Conservation (phyloP, 2,329 filamentous ascomycete genomes). For the Ascochyta viciae-villosae region DNA sequence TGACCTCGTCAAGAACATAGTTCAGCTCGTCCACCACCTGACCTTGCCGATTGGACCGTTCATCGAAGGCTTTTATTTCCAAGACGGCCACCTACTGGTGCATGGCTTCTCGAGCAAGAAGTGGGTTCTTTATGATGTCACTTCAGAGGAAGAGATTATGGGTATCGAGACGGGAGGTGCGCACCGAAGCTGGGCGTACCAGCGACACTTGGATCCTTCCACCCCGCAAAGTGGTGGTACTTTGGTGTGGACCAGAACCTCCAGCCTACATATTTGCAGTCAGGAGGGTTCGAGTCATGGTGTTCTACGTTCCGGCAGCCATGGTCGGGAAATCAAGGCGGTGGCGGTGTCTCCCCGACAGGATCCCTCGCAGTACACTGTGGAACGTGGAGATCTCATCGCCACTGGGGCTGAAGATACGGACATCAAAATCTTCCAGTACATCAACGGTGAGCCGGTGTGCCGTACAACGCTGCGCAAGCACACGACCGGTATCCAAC, state of each 20-base stretch:
- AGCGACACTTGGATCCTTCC: conserved; percentile 21
- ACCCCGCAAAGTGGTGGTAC: conserved; percentile 49
- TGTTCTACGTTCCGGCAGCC: conserved; percentile 71
- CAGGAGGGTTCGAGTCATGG: conserved; percentile 52
- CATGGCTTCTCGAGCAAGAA: conserved; percentile 82
- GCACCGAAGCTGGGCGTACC: conserved; percentile 77
- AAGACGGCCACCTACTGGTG: conserved; percentile 64
- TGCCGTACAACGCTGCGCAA: conserved; percentile 73
- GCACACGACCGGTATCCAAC: conserved; percentile 85
- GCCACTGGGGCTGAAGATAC: conserved; percentile 77
- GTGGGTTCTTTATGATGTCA: conserved; percentile 84
- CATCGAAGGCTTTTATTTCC: conserved; percentile 75
- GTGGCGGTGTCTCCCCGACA: conserved; percentile 55
- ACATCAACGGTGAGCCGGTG: conserved; percentile 40
- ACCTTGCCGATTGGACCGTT: conserved; percentile 75
- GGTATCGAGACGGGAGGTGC: conserved; percentile 83
- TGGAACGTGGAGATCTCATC: conserved; percentile 52
- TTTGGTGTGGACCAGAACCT: conserved; percentile 79
- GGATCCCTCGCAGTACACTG: conserved; percentile 6
- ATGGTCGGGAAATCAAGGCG: conserved; percentile 85
- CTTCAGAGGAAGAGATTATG: conserved; percentile 71
- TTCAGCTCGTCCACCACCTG: conserved; percentile 69
- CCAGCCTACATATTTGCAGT: conserved; percentile 56
- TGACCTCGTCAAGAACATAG: conserved; percentile 27
- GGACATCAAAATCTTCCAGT: conserved; percentile 75